phyloP scores from a whole-genome alignment of 1,139 yeast genomes.

The Meyerozyma athensensis region DNA sequence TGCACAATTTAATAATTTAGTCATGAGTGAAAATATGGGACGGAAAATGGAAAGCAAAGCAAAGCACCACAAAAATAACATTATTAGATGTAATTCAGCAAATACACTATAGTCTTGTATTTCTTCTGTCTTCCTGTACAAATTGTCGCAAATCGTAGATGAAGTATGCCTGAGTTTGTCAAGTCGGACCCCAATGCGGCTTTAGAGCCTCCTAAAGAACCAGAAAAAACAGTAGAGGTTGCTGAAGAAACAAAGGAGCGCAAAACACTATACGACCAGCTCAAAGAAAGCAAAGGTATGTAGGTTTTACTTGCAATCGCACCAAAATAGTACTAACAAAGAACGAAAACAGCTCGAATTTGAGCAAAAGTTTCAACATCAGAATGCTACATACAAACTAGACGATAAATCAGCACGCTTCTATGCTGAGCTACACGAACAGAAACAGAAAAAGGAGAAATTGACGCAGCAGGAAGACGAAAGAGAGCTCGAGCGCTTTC shows the following conservation, averaged over 20 bases:
- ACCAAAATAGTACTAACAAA: slow-evolving; percentile 14
- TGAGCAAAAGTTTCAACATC: slow-evolving; percentile 13
- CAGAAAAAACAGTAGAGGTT: not conserved
- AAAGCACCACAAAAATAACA: too few relatives aligned
- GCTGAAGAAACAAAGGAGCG: slow-evolving; percentile 7
- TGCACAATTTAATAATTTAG: not conserved
- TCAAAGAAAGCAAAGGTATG: slow-evolving; percentile 15
- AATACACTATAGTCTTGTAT: not conserved
- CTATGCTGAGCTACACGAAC: slow-evolving; percentile 19
- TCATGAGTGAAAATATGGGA: not conserved
- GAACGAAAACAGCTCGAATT: slow-evolving; percentile 15
- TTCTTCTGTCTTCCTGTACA: not conserved
- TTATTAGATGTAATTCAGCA: too few relatives aligned
- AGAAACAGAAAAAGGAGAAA: slow-evolving; percentile 15
- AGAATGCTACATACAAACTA: slow-evolving; percentile 15
- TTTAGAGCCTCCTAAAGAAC: not conserved
- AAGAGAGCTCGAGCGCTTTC: slow-evolving; percentile 8
- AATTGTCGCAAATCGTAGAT: not conserved
- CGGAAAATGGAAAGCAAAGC: not conserved
- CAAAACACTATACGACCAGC: slow-evolving; percentile 14
- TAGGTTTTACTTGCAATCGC: too few relatives aligned
- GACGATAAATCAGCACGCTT: slow-evolving; percentile 16
- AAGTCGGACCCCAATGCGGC: not conserved
- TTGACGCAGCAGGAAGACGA: slow-evolving; percentile 8
- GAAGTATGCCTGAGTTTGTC: slow-evolving; percentile 6